Percentiles rank a stretch among this genome's conserved stretches.
Conservation (phyloP, 805 yeast species). For the Saturnispora zaruensis region DNA sequence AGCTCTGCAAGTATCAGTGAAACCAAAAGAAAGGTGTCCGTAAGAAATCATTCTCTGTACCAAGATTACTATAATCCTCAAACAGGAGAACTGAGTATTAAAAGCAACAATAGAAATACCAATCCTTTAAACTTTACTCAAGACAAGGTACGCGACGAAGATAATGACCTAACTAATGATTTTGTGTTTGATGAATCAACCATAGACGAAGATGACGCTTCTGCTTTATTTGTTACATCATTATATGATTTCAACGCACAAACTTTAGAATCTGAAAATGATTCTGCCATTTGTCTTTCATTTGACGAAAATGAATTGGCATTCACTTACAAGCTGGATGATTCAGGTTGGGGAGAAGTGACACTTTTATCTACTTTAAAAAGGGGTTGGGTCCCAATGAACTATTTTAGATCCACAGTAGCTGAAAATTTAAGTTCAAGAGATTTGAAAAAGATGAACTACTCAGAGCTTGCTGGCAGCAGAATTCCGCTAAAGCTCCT, state of each 20-base stretch:
- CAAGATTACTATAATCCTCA: conserved; percentile 14
- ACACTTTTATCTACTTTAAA: conserved; percentile 53
- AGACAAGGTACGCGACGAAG: neutral
- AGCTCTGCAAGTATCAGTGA: conserved; percentile 6
- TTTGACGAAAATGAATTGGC: conserved; percentile 64
- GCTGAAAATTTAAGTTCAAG: conserved; percentile 16
- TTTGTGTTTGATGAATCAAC: conserved; percentile 9
- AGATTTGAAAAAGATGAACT: conserved; percentile 8
- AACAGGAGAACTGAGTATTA: conserved; percentile 9
- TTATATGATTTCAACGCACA: conserved; percentile 29
- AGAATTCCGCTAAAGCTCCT: conserved; percentile 46
- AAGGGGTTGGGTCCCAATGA: conserved; percentile 84
- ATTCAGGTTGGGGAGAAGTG: conserved; percentile 85
- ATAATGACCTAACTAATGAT: conserved; percentile 8
- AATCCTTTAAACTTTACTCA: conserved; percentile 1
- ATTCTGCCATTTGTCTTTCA: conserved; percentile 64
- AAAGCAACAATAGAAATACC: neutral
- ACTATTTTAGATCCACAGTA: conserved; percentile 48
- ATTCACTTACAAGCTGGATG: conserved; percentile 69
- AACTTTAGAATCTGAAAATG: conserved; percentile 54
- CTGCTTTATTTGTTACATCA: conserved; percentile 31
- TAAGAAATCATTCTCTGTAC: conserved; percentile 23
- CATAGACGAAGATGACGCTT: conserved; percentile 24
- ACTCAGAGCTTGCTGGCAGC: conserved; percentile 30
- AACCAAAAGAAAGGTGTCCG: conserved; percentile 21